These are phyloP conservation scores for Chlorella vulgaris DNA, from an alignment of 139 green algal species.

Conservation along the genomic window DNA sequence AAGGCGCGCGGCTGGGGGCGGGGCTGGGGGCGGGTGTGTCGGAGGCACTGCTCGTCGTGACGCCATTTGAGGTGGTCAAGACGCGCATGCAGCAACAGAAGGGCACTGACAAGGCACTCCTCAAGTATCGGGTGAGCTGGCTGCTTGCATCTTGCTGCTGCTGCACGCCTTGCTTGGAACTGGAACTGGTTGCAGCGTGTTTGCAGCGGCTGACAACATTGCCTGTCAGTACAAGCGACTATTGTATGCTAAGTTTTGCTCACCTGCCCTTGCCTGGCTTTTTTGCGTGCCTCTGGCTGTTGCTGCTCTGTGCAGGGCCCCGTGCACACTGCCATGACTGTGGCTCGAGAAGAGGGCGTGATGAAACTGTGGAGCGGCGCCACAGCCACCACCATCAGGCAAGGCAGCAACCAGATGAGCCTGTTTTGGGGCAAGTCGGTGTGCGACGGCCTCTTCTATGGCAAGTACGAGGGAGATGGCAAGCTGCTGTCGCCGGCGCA, in stretches of 20 bases:
- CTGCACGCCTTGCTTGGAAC: not conserved
- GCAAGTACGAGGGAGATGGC: slow-evolving; percentile 86
- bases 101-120: slow-evolving; percentile 62
- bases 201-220: too few species aligned
- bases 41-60: slow-evolving; percentile 94
- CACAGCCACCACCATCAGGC: slow-evolving; percentile 88
- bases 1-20: slow-evolving; percentile 45
- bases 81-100: slow-evolving; percentile 95
- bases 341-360: slow-evolving; percentile 86
- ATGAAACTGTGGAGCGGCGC: slow-evolving; percentile 88
- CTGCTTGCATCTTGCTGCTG: not conserved
- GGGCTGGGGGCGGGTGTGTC: slow-evolving; percentile 86
- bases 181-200: too few species aligned
- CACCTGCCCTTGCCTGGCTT: too few species aligned
- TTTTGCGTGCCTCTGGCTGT: not conserved
- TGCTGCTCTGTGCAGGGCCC: slow-evolving; percentile 60
- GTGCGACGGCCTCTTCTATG: slow-evolving; percentile 78
- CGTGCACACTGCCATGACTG: slow-evolving; percentile 81
- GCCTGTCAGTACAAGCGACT: too few species aligned
- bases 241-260: too few species aligned
- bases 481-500: slow-evolving; percentile 74
- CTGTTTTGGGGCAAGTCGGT: slow-evolving; percentile 94
- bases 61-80: slow-evolving; percentile 96
- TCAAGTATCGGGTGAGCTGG: slow-evolving; percentile 80
- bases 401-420: slow-evolving; percentile 97